These are phyloP conservation scores for Beta corolliflora DNA, from an alignment of 179 eudicot genomes.

Conservation along the genomic window DNA sequence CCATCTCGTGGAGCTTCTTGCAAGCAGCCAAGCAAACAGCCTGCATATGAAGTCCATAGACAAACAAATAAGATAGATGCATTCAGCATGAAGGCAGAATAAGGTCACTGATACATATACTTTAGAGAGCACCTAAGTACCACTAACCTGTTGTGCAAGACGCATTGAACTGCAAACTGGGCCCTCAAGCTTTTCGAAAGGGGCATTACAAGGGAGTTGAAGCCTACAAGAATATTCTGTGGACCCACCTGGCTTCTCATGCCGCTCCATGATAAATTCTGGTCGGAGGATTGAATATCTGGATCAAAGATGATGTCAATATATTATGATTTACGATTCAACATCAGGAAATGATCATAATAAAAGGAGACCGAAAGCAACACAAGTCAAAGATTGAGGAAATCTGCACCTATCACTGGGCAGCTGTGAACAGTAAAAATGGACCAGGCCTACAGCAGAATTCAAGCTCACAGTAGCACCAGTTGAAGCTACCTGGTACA, in stretches of 20 bases:
- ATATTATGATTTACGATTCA: background rate
- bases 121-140: background rate
- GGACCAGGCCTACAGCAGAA: constrained; percentile 97
- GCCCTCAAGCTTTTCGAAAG: constrained; percentile 91
- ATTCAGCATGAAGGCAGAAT: background rate
- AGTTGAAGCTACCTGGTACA: constrained; percentile 93
- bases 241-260: constrained; percentile 77
- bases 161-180: constrained; percentile 92
- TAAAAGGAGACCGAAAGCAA: background rate
- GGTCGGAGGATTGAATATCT: constrained; percentile 98
- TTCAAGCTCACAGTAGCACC: constrained; percentile 99
- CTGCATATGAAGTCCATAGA: constrained; percentile 41
- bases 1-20: constrained; percentile 99
- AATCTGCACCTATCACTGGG: constrained; percentile 87
- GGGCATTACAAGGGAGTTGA: constrained; percentile 98
- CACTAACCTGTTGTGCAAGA: constrained; percentile 86
- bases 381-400: constrained; percentile 1
- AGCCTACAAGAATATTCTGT: constrained; percentile 95
- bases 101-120: background rate
- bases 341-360: background rate
- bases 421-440: constrained; percentile 93
- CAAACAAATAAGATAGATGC: constrained; percentile 2
- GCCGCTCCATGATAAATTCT: constrained; percentile 91
- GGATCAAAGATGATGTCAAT: constrained; percentile 20
- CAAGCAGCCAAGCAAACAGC: constrained; percentile 99